Base-by-base conservation (phyloP, 1,284 basidiomycete species). In the Leccinum ponderosum region DNA sequence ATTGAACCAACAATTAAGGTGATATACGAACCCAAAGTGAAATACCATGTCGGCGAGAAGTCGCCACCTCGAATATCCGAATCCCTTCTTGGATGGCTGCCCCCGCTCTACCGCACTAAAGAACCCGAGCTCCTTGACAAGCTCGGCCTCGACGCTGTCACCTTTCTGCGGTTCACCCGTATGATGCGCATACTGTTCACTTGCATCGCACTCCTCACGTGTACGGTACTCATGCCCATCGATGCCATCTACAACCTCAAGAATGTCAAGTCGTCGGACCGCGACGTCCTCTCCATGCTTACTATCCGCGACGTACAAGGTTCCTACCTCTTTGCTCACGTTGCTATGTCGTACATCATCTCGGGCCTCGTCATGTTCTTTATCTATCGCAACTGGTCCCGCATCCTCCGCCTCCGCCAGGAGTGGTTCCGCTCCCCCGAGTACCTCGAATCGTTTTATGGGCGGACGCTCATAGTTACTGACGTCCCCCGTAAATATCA, bases 71-170 rank as follows among this genome's bases (percentile, higher is more conserved):
- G 85, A 47, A 90, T 95, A 72, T 90, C 89, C 60, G 88, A 92
- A 73, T 89, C 91, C 3, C 77, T 95, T 59, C 86, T 93, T 54
- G 91, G 92, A 58, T 97, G 96, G 97, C 79, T 98, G 1, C 88
- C 89, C 22, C 96, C 97, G 2, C 84, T 98, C 20, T 70, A 95
- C 55, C 84, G 87, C 64, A 89, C 91, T 31, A 90, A 91, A 68
- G 97, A 99, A 75, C 86, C 90, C 29, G 90, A 95, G 66, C 85
- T 98, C 51, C 81, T 98, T 33, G 87, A 93, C 66, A 95, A 96
- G 73, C 85, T 98, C 69, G 97, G 94, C 15, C 86, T 98, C 20
- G 97, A 99, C 73, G 97, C 96, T 0, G 90, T 95, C 55, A 85
- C 92, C 12, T 99, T 94, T 76, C 85, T 99, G 17, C 90, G 96